Evolutionary conservation across 2,329 filamentous ascomycete genomes (phyloP).

Genomic region (Xylariaceae sp.): DNA sequence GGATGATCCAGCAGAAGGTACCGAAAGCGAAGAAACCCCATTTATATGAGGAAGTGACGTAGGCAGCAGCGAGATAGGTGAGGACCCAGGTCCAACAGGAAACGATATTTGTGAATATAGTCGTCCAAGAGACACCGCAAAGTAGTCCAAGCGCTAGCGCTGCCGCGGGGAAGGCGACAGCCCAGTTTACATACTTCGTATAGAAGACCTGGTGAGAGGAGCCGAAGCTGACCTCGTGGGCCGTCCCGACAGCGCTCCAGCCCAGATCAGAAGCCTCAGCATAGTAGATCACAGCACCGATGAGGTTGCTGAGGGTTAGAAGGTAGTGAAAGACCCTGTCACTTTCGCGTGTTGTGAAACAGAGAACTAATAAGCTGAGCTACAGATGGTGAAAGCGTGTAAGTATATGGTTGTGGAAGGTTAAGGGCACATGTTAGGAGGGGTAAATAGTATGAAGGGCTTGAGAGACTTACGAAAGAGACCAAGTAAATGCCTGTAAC

Average conservation of each 20-base stretch:
- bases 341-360: conserved; percentile 47
- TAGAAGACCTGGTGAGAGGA: conserved; percentile 58
- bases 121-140: conserved; percentile 57
- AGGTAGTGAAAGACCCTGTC: conserved; percentile 61
- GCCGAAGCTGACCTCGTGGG: too few relatives aligned
- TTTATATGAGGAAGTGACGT: conserved; percentile 54
- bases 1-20: conserved; percentile 50
- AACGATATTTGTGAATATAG: conserved; percentile 54
- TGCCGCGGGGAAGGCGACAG: conserved; percentile 51
- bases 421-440: background rate
- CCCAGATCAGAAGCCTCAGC: conserved; percentile 56
- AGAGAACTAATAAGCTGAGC: conserved; percentile 46
- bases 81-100: conserved; percentile 56
- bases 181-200: conserved; percentile 56
- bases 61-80: conserved; percentile 53
- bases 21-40: conserved; percentile 61
- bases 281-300: conserved; percentile 55
- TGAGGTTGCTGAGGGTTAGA: conserved; percentile 52
- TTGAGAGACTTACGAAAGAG: conserved; percentile 37
- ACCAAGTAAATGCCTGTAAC: conserved; percentile 53
- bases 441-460: background rate
- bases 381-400: background rate
- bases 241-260: conserved; percentile 39
- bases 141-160: conserved; percentile 53
- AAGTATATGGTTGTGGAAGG: background rate